Base-by-base conservation (phyloP, 495 filamentous ascomycete genomes). In the Polyplosphaeria fusca region DNA sequence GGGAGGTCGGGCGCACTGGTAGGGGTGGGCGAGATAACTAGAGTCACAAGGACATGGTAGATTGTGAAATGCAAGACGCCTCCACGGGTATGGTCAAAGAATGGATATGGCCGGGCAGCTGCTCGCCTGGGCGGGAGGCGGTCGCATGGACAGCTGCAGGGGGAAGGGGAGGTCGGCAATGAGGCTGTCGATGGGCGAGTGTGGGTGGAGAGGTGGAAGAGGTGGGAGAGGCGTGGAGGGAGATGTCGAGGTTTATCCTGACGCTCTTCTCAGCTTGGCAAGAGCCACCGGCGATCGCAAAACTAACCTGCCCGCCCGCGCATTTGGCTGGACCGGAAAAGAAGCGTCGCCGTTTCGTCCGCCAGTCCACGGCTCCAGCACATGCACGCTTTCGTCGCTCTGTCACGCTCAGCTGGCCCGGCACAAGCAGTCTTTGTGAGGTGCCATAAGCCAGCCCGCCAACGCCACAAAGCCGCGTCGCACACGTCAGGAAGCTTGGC, bases 1-100 rank as follows among this genome's bases (percentile, higher is more conserved):
- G n/a, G n/a, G n/a, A n/a, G n/a, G n/a, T n/a, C n/a, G n/a, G n/a
- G n/a, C n/a, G n/a, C n/a, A n/a, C n/a, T n/a, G n/a, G n/a, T n/a
- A n/a, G n/a, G n/a, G n/a, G n/a, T n/a, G 12, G 20, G 25, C 44
- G 40, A 11, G 39, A 46, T 55, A 46, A 22, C 25, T 24, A 9
- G 51, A 45, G 51, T 55, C 52, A 55, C 52, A 55, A 55, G 52
- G 52, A 47, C 62, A 59, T 61, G 50, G 47, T 61, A 61, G 22
- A 54, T 49, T 46, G 32, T 38, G 27, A 28, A 27, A 49, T 61
- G 20, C 41, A 46, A 61, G 52, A 61, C 58, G 51, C 45, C 52
- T 24, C 20, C 50, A 20, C 50, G 25, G 26, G 18, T 23, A n/a
- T 11, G 12, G 37, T 45, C 50, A 52, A 52, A 40, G 48, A 52